Evolutionary conservation across 768 basidiomycete species (phyloP), one percentile per base, ranked within the genome.

Genomic region (Lactarius hatsudake): DNA sequence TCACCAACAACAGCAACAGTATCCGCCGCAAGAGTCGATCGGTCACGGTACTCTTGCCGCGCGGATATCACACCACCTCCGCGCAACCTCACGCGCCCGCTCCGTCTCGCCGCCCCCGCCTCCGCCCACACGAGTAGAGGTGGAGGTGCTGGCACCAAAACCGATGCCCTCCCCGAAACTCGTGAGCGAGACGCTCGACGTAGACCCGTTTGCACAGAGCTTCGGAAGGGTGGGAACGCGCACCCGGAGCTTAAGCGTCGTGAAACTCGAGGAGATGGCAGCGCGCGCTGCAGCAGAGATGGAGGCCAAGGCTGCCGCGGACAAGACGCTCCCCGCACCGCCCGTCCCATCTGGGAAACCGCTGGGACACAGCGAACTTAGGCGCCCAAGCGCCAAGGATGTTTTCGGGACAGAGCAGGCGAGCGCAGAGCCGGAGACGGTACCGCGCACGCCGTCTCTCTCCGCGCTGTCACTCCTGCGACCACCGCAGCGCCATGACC

Each of bases 241-340:
- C 28, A 73, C 78, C 36, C 85, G 81, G 78, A 84, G 84, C 71
- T 82, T 85, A 65, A 76, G 85, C n/a, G 89, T 93, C 8, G 84
- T 85, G 66, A 79, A 82, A 67, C 79, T 93, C 61, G 92, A 93
- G 77, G 81, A 83, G 74, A 86, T 94, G 81, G 91, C 88, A 0
- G 87, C 85, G 38, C 86, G 84, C 0, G 68, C 62, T 17, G 40
- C 51, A 5, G 61, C 62, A 28, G 66, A 67, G 57, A 26, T 30
- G 2, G 57, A 67, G 42, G 48, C 62, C 40, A 69, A 81, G n/a
- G 78, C 42, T 0, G 63, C 23, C 17, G 67, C 75, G 15, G 83
- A 87, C 69, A 90, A 87, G 79, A 89, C 86, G 13, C 79, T 89
- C 1, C 87, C 87, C 20, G 75, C 74, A 0, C 87, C 85, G 1